Evolutionary conservation across 2,329 filamentous ascomycete species (phyloP).

Genomic region (Colletotrichum musae): DNA sequence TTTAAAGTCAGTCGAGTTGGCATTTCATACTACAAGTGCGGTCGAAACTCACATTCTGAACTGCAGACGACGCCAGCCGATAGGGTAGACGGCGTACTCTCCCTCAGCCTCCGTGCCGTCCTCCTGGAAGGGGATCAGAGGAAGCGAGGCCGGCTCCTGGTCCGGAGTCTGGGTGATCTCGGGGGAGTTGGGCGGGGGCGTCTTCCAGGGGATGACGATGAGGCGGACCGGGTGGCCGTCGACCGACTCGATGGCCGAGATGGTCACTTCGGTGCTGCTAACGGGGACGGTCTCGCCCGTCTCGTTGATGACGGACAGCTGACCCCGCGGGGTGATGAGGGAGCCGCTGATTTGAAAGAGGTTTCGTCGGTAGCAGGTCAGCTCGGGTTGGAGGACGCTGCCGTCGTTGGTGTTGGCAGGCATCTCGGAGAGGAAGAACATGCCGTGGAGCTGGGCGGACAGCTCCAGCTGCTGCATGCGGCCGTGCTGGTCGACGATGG

Average conservation of each 20-base stretch:
- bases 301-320: conserved; percentile 86
- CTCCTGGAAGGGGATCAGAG: conserved; percentile 78
- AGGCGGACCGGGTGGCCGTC: conserved; percentile 93
- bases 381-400: conserved; percentile 77
- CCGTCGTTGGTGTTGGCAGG: conserved; percentile 74
- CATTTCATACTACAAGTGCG: conserved; percentile 6
- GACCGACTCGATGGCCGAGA: conserved; percentile 94
- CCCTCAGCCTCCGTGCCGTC: conserved; percentile 74
- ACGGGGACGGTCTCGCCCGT: conserved; percentile 88
- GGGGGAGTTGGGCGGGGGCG: conserved; percentile 84
- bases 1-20: conserved; percentile 21
- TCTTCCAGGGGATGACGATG: conserved; percentile 98
- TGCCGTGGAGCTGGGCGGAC: conserved; percentile 84
- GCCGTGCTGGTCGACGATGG: conserved; percentile 71
- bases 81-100: conserved; percentile 91
- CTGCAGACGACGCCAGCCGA: conserved; percentile 93
- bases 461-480: conserved; percentile 74
- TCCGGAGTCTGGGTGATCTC: conserved; percentile 77
- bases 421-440: conserved; percentile 90
- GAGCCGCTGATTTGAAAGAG: conserved; percentile 96
- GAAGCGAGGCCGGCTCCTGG: conserved; percentile 88
- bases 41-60: conserved; percentile 78
- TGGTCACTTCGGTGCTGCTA: conserved; percentile 84
- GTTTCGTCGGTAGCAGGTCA: conserved; percentile 96
- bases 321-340: conserved; percentile 82